These are phyloP conservation scores for Dactylellina drechsleri DNA, from an alignment of 2,329 filamentous ascomycete species.

Conservation along the genomic window DNA sequence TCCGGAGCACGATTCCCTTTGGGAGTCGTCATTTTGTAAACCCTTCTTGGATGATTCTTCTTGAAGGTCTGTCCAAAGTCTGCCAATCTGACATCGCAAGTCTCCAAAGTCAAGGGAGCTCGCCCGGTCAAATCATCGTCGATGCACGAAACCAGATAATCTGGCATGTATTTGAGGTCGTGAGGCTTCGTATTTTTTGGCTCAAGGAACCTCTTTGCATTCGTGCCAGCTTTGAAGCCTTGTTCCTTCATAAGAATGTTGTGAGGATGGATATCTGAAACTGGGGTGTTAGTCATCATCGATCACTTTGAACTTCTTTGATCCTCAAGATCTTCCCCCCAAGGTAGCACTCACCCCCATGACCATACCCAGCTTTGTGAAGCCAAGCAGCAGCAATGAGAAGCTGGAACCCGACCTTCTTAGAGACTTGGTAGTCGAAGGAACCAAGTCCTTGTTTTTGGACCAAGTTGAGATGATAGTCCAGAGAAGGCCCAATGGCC, in stretches of 20 bases:
- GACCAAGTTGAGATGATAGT: conserved; percentile 46
- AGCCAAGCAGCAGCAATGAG: conserved; percentile 37
- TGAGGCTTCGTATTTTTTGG: conserved; percentile 38
- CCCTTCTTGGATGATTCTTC: conserved; percentile 44
- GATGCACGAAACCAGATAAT: conserved; percentile 47
- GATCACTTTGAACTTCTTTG: background rate
- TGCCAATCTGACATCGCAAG: conserved; percentile 43
- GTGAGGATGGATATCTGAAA: conserved; percentile 49
- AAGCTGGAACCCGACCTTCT: conserved; percentile 49
- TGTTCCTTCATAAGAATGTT: conserved; percentile 53
- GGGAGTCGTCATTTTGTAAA: conserved; percentile 50
- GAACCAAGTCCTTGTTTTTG: conserved; percentile 43
- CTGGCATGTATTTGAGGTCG: conserved; percentile 44
- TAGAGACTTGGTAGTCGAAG: conserved; percentile 38
- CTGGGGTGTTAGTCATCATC: background rate
- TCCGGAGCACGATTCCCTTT: conserved; percentile 50
- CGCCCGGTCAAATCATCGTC: conserved; percentile 45
- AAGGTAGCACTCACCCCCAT: conserved; percentile 30
- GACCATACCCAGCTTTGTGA: conserved; percentile 49
- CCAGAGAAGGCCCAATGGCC: conserved; percentile 45
- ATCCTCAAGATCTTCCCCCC: background rate
- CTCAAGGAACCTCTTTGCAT: conserved; percentile 33
- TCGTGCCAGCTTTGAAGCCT: conserved; percentile 43
- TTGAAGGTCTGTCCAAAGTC: conserved; percentile 53
- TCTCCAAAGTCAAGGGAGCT: conserved; percentile 43